phyloP scores from a whole-genome alignment of 2,329 filamentous ascomycete species.

The Fusarium sp. region DNA sequence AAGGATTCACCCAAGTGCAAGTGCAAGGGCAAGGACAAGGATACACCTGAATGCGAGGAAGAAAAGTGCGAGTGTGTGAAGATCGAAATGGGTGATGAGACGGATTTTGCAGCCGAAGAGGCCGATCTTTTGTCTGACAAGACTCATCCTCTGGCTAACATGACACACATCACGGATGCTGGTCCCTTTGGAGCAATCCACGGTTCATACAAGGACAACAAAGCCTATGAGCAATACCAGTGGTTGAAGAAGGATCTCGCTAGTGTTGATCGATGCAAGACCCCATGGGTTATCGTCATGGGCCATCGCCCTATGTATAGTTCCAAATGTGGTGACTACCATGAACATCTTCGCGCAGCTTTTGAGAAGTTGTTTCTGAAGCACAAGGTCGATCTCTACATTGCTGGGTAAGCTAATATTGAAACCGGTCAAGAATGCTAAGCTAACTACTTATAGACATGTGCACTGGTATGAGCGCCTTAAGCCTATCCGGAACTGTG shows the following conservation, averaged over 20 bases:
- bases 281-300: conserved; percentile 9
- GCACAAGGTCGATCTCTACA: conserved; percentile 1
- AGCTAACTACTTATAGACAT: background rate
- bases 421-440: rapidly evolving
- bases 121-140: rapidly evolving
- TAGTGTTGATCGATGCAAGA: background rate
- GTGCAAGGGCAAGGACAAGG: rapidly evolving
- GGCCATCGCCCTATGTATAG: conserved; percentile 13
- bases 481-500: background rate
- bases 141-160: background rate
- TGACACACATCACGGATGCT: background rate
- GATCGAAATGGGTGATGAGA: background rate
- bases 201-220: background rate
- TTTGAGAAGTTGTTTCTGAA: background rate
- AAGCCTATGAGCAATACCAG: background rate
- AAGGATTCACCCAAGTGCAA: background rate
- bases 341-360: background rate
- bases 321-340: background rate
- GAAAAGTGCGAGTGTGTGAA: background rate
- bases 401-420: background rate
- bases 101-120: background rate
- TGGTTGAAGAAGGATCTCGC: background rate
- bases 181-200: background rate
- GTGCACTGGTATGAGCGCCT: conserved; percentile 20
- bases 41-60: background rate